These are phyloP conservation scores for Pogostemon cablin DNA, from an alignment of 257 asterid genomes.

Conservation along the genomic window DNA sequence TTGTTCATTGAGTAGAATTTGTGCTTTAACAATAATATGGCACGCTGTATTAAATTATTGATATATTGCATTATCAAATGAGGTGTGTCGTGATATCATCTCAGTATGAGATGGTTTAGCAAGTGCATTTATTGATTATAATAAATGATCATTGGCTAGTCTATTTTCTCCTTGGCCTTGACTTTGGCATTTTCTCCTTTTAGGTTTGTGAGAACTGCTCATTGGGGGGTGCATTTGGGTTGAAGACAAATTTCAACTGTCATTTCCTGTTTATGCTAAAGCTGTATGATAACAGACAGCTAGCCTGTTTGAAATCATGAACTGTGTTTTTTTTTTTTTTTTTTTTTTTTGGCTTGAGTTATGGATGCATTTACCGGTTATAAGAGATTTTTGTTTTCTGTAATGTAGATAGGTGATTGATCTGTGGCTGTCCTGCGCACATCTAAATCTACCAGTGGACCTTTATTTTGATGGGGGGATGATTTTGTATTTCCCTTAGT, in stretches of 20 bases:
- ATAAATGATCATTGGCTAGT: conserved; percentile 8
- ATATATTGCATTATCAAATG: not conserved
- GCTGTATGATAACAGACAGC: conserved; percentile 32
- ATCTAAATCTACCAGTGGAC: conserved; percentile 27
- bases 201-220: conserved; percentile 66
- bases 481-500: no score
- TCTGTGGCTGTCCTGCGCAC: conserved; percentile 43
- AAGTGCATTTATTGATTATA: not conserved
- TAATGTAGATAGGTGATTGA: conserved; percentile 61
- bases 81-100: not conserved
- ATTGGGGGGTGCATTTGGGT: conserved; percentile 40
- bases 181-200: conserved; percentile 44
- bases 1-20: not conserved
- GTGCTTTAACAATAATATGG: no score
- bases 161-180: conserved; percentile 33
- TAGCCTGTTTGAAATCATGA: conserved; percentile 17
- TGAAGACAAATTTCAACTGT: conserved; percentile 42
- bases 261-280: conserved; percentile 27
- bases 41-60: no score
- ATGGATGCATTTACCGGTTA: conserved; percentile 20
- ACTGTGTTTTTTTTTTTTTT: not conserved
- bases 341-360: conserved; percentile 17
- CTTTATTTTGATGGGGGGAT: not conserved
- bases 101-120: not conserved
- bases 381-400: conserved; percentile 34